Percentiles rank a stretch among this genome's conserved stretches.
Conservation (phyloP, 164 flowering plant genomes). For the Euptelea pleiosperma region DNA sequence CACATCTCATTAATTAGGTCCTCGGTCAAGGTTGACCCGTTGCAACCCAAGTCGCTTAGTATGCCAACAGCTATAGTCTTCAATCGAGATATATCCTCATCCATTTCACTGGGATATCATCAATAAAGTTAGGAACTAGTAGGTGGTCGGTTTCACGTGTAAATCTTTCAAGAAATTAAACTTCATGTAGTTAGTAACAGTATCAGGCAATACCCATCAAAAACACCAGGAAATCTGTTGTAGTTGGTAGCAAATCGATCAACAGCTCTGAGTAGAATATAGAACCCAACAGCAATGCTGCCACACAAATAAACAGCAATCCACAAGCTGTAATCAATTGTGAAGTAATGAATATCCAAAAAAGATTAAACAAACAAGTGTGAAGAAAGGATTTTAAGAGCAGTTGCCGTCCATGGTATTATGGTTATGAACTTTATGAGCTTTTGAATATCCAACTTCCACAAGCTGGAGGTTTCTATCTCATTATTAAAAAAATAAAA, state of each 20-base stretch:
- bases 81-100: slow-evolving; percentile 90
- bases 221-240: slow-evolving; percentile 87
- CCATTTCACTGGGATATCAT: slow-evolving; percentile 56
- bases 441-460: neutral
- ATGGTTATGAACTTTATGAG: neutral
- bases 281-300: slow-evolving; percentile 81
- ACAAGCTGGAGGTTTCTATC: neutral
- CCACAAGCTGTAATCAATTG: neutral
- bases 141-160: too few relatives aligned
- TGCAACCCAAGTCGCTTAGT: slow-evolving; percentile 80
- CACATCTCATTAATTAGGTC: slow-evolving; percentile 93
- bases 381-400: neutral
- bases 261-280: slow-evolving; percentile 86
- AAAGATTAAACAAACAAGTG: neutral
- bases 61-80: slow-evolving; percentile 71
- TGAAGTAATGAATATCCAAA: neutral
- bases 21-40: slow-evolving; percentile 66
- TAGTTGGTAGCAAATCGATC: slow-evolving; percentile 85
- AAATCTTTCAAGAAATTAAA: slow-evolving; percentile 2
- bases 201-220: slow-evolving; percentile 63
- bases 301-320: slow-evolving; percentile 12
- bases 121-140: slow-evolving; percentile 2
- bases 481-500: too few relatives aligned
- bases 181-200: neutral
- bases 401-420: neutral